phyloP scores from a whole-genome alignment of 371 early-diverging fungal genomes.

The Circinella minor region DNA sequence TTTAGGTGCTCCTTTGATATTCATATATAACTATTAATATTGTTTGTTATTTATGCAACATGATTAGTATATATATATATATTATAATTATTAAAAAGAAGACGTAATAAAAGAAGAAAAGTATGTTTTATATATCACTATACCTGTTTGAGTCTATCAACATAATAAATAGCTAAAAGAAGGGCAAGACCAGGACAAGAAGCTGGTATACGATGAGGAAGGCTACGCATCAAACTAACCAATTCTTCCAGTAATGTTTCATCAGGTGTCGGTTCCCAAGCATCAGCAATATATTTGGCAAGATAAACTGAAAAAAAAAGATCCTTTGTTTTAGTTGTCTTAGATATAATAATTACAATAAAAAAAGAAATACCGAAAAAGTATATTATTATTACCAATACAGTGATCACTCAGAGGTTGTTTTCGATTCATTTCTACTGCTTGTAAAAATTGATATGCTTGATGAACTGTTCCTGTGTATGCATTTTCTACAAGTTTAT shows the following conservation, averaged over 20 bases:
- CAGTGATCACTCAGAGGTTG: slow-evolving; percentile 6
- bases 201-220: slow-evolving; percentile 3
- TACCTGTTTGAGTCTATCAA: slow-evolving; percentile 12
- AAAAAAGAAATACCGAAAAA: not conserved
- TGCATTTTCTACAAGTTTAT: slow-evolving; percentile 4
- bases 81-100: too few species aligned
- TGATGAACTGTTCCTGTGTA: slow-evolving; percentile 5
- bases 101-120: not conserved
- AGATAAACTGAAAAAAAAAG: not conserved
- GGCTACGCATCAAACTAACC: not conserved
- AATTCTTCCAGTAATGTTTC: not conserved
- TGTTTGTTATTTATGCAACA: too few species aligned
- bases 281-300: slow-evolving; percentile 4
- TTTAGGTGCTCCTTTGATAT: slow-evolving; percentile 6
- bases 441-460: slow-evolving; percentile 8
- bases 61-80: too few species aligned
- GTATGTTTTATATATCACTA: not conserved
- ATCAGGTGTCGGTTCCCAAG: slow-evolving; percentile 2
- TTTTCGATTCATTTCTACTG: slow-evolving; percentile 8
- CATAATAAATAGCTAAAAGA: slow-evolving; percentile 8
- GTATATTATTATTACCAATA: not conserved
- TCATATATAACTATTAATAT: not conserved
- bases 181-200: slow-evolving; percentile 12
- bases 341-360: not conserved
- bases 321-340: not conserved